These are phyloP conservation scores for Pleurotus salmoneostramineus DNA, from an alignment of 768 basidiomycete genomes.

Conservation along the genomic window DNA sequence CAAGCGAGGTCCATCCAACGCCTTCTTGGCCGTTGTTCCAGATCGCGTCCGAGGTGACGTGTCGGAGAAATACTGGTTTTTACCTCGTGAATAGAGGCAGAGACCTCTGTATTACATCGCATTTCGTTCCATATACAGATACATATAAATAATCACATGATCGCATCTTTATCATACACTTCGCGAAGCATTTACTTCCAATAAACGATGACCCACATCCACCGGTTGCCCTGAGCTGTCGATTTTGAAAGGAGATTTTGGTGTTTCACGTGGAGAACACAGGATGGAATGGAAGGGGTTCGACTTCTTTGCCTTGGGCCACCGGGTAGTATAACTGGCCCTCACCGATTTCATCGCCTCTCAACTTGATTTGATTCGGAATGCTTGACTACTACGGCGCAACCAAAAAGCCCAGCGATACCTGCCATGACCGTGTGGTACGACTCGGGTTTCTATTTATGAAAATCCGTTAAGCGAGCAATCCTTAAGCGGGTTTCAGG, in stretches of 20 bases:
- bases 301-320: neutral
- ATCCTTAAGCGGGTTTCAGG: neutral
- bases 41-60: constrained; percentile 24
- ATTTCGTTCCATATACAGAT: too few relatives aligned
- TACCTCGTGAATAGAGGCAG: constrained; percentile 24
- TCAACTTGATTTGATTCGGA: neutral
- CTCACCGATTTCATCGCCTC: neutral
- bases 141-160: neutral
- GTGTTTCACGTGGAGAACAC: neutral
- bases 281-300: neutral
- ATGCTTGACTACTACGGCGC: neutral
- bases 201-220: neutral
- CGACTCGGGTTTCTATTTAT: constrained; percentile 3
- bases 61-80: constrained; percentile 33
- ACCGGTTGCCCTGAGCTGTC: neutral
- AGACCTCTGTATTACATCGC: neutral
- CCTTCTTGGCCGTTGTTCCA: constrained; percentile 19
- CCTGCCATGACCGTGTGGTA: neutral
- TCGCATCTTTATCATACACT: neutral
- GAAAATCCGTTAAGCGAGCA: neutral
- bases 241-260: neutral
- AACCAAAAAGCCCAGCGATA: constrained; percentile 2
- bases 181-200: neutral
- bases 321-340: neutral
- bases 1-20: constrained; percentile 11